phyloP scores from a whole-genome alignment of 1,284 basidiomycete species.

The Sporisorium sorghi region DNA sequence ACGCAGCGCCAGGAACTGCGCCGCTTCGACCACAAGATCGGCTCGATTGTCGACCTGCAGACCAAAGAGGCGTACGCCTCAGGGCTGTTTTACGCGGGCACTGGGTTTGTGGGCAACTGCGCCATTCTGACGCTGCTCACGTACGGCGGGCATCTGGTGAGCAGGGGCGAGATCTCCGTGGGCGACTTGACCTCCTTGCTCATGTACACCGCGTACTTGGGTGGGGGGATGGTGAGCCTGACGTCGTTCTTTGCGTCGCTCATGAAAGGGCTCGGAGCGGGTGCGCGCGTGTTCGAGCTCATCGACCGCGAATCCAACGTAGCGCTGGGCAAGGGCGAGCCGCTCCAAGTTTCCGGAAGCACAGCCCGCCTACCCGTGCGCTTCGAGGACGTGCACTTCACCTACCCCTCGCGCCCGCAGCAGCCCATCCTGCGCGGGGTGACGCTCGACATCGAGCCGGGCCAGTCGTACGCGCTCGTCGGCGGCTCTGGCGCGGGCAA shows the following conservation, averaged over 20 bases:
- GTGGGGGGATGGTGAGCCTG: conserved; percentile 72
- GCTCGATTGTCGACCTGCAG: conserved; percentile 80
- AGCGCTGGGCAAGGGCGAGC: conserved; percentile 49
- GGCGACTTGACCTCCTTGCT: conserved; percentile 76
- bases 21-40: conserved; percentile 74
- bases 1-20: conserved; percentile 77
- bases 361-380: conserved; percentile 61
- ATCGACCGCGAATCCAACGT: conserved; percentile 75
- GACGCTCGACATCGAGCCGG: conserved; percentile 66
- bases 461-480: conserved; percentile 68
- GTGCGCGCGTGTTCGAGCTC: conserved; percentile 90
- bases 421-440: conserved; percentile 69
- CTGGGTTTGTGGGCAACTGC: conserved; percentile 94
- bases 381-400: conserved; percentile 70
- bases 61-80: conserved; percentile 89
- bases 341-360: conserved; percentile 16
- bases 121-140: conserved; percentile 88
- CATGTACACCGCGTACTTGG: conserved; percentile 91
- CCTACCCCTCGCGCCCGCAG: conserved; percentile 69
- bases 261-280: conserved; percentile 86
- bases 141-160: conserved; percentile 93
- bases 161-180: conserved; percentile 81
- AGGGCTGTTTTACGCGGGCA: conserved; percentile 87
- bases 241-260: conserved; percentile 71
- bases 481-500: conserved; percentile 73